Percentiles rank a stretch among this genome's conserved stretches.
Evolutionary conservation across 768 basidiomycete species (phyloP).

Genomic region (Tubosaeta brunneosetosa): DNA sequence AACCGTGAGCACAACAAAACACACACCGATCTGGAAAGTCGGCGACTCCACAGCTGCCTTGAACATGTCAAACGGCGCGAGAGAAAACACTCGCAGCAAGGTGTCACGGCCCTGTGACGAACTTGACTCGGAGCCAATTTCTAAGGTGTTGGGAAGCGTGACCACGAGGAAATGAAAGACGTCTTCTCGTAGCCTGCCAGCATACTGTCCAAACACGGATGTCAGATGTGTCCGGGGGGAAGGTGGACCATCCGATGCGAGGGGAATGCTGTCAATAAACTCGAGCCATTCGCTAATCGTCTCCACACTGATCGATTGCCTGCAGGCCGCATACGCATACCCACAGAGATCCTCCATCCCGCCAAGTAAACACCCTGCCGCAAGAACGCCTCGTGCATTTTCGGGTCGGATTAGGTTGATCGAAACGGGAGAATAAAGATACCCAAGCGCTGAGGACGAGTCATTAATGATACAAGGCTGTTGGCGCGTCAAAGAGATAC

Average conservation of each 20-base stretch:
- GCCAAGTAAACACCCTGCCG: slow-evolving; percentile 78
- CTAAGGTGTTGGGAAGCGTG: slow-evolving; percentile 64
- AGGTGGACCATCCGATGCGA: slow-evolving; percentile 43
- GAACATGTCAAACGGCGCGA: slow-evolving; percentile 84
- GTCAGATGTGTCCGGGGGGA: slow-evolving; percentile 43
- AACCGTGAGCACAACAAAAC: slow-evolving; percentile 8
- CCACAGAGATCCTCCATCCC: slow-evolving; percentile 83
- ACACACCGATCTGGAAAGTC: slow-evolving; percentile 71
- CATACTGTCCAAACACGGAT: slow-evolving; percentile 72
- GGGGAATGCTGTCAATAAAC: slow-evolving; percentile 60
- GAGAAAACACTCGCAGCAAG: slow-evolving; percentile 68
- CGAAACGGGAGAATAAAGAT: slow-evolving; percentile 72
- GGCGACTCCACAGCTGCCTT: slow-evolving; percentile 78
- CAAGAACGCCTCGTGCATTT: slow-evolving; percentile 82
- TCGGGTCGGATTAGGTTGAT: slow-evolving; percentile 63
- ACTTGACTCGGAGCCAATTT: slow-evolving; percentile 39
- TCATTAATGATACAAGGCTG: slow-evolving; percentile 15
- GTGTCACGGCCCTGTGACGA: slow-evolving; percentile 55
- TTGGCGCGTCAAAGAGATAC: slow-evolving; percentile 32
- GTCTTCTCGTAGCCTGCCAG: slow-evolving; percentile 70
- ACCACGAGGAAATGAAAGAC: slow-evolving; percentile 75
- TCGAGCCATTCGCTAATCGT: slow-evolving; percentile 74
- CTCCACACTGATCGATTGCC: slow-evolving; percentile 68
- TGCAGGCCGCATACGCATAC: slow-evolving; percentile 74
- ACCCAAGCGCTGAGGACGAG: slow-evolving; percentile 58